phyloP scores from a whole-genome alignment of 73 alveolate species.

The Blepharisma stoltei region DNA sequence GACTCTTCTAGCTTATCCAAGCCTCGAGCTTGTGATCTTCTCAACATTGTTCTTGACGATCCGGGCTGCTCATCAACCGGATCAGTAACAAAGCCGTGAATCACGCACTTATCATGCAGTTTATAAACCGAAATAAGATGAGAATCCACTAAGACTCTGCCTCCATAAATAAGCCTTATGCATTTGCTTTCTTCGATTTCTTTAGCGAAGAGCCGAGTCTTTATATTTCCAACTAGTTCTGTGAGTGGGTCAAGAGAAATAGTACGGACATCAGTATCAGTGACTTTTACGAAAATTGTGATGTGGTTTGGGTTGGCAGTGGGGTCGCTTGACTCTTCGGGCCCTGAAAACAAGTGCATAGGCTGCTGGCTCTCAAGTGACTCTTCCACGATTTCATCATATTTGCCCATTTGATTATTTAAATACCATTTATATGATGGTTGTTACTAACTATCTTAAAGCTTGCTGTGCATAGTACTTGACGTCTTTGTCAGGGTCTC shows the following conservation, averaged over 20 bases:
- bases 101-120: slow-evolving; percentile 1
- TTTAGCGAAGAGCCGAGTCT: not conserved
- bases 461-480: slow-evolving; percentile 77
- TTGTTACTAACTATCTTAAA: slow-evolving; percentile 30
- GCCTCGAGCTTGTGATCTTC: not conserved
- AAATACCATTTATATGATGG: too few species aligned
- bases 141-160: slow-evolving; percentile 2
- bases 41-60: not conserved
- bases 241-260: not conserved
- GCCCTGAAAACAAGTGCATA: not conserved
- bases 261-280: slow-evolving; percentile 14
- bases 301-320: not conserved
- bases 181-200: not conserved
- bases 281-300: slow-evolving; percentile 15
- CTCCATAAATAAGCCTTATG: not conserved
- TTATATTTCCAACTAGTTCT: not conserved
- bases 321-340: not conserved
- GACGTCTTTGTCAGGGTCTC: slow-evolving; percentile 84
- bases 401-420: not conserved
- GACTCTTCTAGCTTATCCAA: slow-evolving; percentile 26
- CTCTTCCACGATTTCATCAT: slow-evolving; percentile 19
- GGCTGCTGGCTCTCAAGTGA: not conserved
- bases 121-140: not conserved
- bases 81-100: not conserved
- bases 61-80: not conserved